A percentile compares a stretch with the other conserved stretches of the same genome.
phyloP scores from a whole-genome alignment of 2,329 filamentous ascomycete species.

The Didymosphaeria variabile region DNA sequence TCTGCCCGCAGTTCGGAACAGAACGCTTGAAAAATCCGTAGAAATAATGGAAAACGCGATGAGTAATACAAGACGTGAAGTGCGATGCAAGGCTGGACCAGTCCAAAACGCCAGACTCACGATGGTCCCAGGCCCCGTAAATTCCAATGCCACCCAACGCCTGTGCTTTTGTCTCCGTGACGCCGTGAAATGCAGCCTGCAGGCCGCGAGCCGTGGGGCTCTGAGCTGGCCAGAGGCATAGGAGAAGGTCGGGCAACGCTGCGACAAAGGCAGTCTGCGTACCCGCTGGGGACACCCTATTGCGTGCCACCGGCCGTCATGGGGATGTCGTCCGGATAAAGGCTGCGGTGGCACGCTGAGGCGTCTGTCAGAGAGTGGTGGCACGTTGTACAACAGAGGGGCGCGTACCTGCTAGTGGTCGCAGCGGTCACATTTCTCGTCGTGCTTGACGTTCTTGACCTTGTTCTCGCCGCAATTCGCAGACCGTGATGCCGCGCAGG shows the following conservation, averaged over 20 bases:
- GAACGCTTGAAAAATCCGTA: conserved; percentile 20
- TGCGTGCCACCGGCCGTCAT: conserved; percentile 44
- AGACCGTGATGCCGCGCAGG: conserved; percentile 57
- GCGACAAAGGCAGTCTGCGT: conserved; percentile 36
- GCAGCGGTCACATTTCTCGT: conserved; percentile 58
- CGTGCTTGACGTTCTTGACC: conserved; percentile 57
- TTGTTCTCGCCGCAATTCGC: conserved; percentile 53
- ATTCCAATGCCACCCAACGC: conserved; percentile 49
- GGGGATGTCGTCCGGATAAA: conserved; percentile 44
- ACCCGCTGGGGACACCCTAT: conserved; percentile 34
- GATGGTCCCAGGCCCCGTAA: conserved; percentile 36
- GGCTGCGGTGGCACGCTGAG: conserved; percentile 39
- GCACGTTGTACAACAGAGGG: conserved; percentile 23
- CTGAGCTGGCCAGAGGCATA: conserved; percentile 29
- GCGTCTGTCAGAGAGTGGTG: conserved; percentile 40
- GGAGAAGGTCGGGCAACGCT: conserved; percentile 31
- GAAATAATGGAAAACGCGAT: conserved; percentile 24
- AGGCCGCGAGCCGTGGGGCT: conserved; percentile 30
- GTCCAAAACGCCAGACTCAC: conserved; percentile 50
- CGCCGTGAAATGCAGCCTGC: conserved; percentile 53
- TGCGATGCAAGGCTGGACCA: conserved; percentile 47
- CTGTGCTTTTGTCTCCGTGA: conserved; percentile 51
- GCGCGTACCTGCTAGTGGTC: conserved; percentile 53
- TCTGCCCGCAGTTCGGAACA: conserved; percentile 24
- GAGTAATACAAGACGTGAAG: conserved; percentile 44